phyloP scores from a whole-genome alignment of 2,329 filamentous ascomycete species.

The Moelleriella libera region DNA sequence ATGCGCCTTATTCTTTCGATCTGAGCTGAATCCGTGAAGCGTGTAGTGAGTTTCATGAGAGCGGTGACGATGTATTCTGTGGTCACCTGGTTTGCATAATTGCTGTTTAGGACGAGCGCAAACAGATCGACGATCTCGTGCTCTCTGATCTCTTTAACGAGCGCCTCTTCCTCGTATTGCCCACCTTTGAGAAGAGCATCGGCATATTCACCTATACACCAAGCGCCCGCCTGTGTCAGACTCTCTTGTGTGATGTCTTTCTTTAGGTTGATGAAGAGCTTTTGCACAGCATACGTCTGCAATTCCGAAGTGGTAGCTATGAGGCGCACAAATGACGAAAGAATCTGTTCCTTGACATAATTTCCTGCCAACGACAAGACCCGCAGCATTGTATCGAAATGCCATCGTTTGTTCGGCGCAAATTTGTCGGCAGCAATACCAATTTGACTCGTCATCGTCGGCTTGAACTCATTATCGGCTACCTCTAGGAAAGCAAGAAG shows the following conservation, averaged over 20 bases:
- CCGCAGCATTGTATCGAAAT: constrained; percentile 92
- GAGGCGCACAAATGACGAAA: constrained; percentile 90
- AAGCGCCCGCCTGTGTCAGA: constrained; percentile 80
- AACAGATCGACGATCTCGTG: constrained; percentile 90
- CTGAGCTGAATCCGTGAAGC: constrained; percentile 71
- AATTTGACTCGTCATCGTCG: constrained; percentile 95
- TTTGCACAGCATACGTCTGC: constrained; percentile 93
- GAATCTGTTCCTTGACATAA: constrained; percentile 93
- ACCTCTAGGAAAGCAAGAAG: constrained; percentile 91
- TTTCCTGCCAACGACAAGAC: constrained; percentile 89
- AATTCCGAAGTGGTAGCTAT: constrained; percentile 90
- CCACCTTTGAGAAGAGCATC: constrained; percentile 80
- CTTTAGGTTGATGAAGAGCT: constrained; percentile 79
- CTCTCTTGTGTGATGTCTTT: constrained; percentile 98
- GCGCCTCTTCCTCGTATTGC: constrained; percentile 86
- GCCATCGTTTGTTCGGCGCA: constrained; percentile 95
- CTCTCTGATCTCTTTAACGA: constrained; percentile 69
- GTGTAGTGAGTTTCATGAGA: constrained; percentile 85
- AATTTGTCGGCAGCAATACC: constrained; percentile 93
- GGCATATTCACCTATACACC: constrained; percentile 96
- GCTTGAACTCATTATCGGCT: constrained; percentile 97
- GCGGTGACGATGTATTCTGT: constrained; percentile 95
- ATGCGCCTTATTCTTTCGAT: constrained; percentile 73
- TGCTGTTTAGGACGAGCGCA: constrained; percentile 81
- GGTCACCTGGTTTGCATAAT: constrained; percentile 78